phyloP scores from a whole-genome alignment of 2,329 filamentous ascomycete species.

The Xylaria arbuscula region DNA sequence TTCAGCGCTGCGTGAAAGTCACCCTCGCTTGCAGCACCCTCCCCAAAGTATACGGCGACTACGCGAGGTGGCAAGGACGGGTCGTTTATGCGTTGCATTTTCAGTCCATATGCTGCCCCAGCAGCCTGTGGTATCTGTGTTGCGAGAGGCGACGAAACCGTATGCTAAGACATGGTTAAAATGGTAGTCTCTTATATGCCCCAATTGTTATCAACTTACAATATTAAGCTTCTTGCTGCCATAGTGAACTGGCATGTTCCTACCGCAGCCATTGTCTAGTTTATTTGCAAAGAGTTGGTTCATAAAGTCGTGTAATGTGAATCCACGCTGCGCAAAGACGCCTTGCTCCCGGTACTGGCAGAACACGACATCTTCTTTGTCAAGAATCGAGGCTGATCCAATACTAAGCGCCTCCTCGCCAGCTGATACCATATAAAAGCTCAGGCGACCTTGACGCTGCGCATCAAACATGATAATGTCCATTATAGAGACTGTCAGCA shows the following conservation, averaged over 20 bases:
- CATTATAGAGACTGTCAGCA: slow-evolving; percentile 82
- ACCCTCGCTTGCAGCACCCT: slow-evolving; percentile 89
- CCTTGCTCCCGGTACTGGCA: slow-evolving; percentile 95
- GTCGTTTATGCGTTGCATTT: slow-evolving; percentile 79
- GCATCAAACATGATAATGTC: slow-evolving; percentile 98
- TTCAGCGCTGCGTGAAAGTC: slow-evolving; percentile 94
- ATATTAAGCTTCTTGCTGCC: slow-evolving; percentile 86
- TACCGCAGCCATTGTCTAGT: slow-evolving; percentile 80
- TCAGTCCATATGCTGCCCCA: slow-evolving; percentile 87
- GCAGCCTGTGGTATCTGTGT: slow-evolving; percentile 91
- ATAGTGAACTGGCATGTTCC: slow-evolving; percentile 99
- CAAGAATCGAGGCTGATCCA: slow-evolving; percentile 84
- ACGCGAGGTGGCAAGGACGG: slow-evolving; percentile 75
- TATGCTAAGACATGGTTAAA: slow-evolving; percentile 67
- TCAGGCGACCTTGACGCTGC: slow-evolving; percentile 90
- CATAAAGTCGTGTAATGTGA: slow-evolving; percentile 91
- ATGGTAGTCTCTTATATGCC: neutral
- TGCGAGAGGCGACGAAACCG: slow-evolving; percentile 85
- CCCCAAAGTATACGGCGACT: slow-evolving; percentile 87
- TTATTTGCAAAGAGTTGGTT: slow-evolving; percentile 90
- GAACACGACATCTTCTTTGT: slow-evolving; percentile 89
- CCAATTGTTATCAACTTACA: slow-evolving; percentile 59
- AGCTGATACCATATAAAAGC: slow-evolving; percentile 97
- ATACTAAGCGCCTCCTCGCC: slow-evolving; percentile 96
- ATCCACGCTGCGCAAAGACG: slow-evolving; percentile 89